Evolutionary conservation across 1,284 basidiomycete genomes (phyloP), one percentile per base, ranked within the genome.

Genomic region (Boletus smithii): DNA sequence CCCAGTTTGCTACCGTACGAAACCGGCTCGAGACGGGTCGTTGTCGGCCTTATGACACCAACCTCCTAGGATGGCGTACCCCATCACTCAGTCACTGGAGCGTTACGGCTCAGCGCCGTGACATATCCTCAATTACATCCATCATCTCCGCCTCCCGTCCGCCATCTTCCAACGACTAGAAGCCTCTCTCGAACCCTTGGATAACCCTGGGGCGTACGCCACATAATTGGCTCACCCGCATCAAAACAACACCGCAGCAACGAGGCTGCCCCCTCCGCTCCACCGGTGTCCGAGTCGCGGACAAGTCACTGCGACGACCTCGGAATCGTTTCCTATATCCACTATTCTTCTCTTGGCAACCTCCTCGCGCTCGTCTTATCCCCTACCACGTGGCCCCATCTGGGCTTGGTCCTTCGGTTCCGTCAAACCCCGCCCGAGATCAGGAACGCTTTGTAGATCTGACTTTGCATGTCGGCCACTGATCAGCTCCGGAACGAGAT

Each of bases 361-460:
- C 24, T 6, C 24, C 24, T 26, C 24, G 24, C 24, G n/a, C n/a
- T n/a, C n/a, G n/a, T 20, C 39, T 18, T 17, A 2, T 20, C 18
- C 34, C 18, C 23, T 23, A 22, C 17, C 23, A 22, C 20, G 44
- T 33, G 33, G 37, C 10, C 14, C 30, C 20, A 3, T 17, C 14
- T 23, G 30, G 11, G 5, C 16, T 29, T 17, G 18, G 30, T 31
- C n/a, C 17, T 37, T 46, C 37, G 35, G 46, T 44, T 50, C 44
- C 34, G 44, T 29, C 42, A 40, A 39, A 36, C 32, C n/a, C 38
- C 49, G 32, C 24, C 22, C 31, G 16, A 42, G 24, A 45, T 46
- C 43, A 50, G 23, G 18, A 47, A 36, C 32, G 23, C 48, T 36
- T 26, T 51, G 34, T 24, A 24, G n/a, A 33, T 24, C 40, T 22